A percentile compares a stretch with the other conserved stretches of the same genome.
phyloP scores from a whole-genome alignment of 331 rosid species.

The Dryas integrifolia region DNA sequence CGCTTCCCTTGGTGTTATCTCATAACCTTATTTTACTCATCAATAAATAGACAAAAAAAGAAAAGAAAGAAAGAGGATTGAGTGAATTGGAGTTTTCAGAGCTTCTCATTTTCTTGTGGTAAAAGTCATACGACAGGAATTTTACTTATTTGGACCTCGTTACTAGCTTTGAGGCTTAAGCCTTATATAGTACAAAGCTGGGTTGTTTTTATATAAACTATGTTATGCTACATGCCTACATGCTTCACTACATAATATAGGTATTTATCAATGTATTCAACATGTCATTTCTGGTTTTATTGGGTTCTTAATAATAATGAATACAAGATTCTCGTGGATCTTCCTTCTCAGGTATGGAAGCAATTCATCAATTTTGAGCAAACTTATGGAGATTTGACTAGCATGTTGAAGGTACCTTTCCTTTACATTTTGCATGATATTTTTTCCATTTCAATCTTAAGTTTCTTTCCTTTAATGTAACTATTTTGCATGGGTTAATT shows the following conservation, averaged over 20 bases:
- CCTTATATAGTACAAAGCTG: not conserved
- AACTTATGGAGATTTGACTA: constrained; percentile 89
- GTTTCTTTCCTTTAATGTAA: not conserved
- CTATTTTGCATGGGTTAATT: not conserved
- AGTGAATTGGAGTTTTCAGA: not conserved
- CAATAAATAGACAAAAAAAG: not conserved
- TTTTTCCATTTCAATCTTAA: not conserved
- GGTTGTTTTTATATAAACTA: not conserved
- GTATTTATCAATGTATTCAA: not conserved
- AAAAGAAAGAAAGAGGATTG: not conserved
- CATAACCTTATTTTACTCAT: not conserved
- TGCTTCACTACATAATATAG: not conserved
- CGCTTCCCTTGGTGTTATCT: not conserved
- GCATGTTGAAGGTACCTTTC: constrained; percentile 77
- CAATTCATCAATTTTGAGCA: constrained; percentile 78
- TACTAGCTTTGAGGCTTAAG: not conserved
- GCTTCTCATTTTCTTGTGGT: not conserved
- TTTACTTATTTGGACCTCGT: not conserved
- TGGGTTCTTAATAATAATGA: not conserved
- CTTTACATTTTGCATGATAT: constrained; percentile 7
- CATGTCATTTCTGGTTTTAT: not conserved
- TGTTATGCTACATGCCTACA: not conserved
- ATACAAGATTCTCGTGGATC: constrained; percentile 6
- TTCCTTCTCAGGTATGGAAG: constrained; percentile 75
- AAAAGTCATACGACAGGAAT: not conserved